Base-by-base conservation (phyloP, 345 rosid genomes). In the Eucalyptus polyanthemos region DNA sequence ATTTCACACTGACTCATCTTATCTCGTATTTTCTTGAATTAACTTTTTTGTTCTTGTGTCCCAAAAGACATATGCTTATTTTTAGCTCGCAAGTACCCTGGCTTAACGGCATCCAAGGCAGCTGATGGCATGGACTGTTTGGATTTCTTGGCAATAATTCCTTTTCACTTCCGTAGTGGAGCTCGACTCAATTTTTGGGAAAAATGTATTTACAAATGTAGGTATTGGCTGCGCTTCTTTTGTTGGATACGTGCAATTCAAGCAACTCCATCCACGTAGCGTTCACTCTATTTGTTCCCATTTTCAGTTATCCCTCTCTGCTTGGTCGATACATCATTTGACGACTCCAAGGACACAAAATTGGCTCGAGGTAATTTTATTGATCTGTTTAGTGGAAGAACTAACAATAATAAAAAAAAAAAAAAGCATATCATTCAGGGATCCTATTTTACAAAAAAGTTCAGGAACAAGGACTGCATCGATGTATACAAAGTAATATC, bases 101-200 rank as follows among this genome's bases (percentile, higher is more conserved):
- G 14, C 8, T 12, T 0, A 15, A 6, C 21, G 4, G 2, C 8
- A 50, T 16, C 21, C 54, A 3, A 16, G 54, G 19, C 0, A 50
- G n/a, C 53, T 25, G 6, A 1, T 58, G 31, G 54, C 54, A 2
- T 50, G 54, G 19, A 8, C 54, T 50, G 21, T 50, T 50, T 50
- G 54, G 19, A 16, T 15, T 50, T 2, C 54, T 50, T 50, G 54
- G 54, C 8, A 21, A 50, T 6, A 50, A 0, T 16, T 50, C 21
- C 65, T 58, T 1, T 9, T 65, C 9, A 65, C 37, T 65, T 65
- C 76, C 40, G 11, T 2, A 31, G 22, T 14, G 80, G 80, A 67
- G 80, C 80, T 15, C 9, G 2, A 8, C 80, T 67, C 21, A 67
- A 67, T 67, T 14, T 67, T n/a, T 67, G 76, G 76, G 40, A n/a